Evolutionary conservation across 2,329 filamentous ascomycete species (phyloP), one percentile per base, ranked within the genome.

Genomic region (Periconia macrospinosa): DNA sequence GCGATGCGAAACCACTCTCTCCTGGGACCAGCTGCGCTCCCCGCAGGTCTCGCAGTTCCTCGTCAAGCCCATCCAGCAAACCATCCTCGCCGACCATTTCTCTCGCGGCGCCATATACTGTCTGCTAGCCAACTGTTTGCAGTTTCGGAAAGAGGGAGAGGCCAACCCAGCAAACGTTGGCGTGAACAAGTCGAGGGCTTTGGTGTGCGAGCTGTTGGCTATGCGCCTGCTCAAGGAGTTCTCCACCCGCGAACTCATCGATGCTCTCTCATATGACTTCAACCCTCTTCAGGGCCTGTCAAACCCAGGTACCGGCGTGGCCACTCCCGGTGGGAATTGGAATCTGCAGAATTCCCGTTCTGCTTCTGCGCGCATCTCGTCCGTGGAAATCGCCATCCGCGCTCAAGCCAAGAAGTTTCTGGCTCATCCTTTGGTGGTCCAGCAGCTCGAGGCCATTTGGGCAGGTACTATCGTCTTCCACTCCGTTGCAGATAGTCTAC

Each of bases 401-500:
- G 91, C 92, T 18, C 92, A 92, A 58, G 90, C 93, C 19, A 97
- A 97, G 76, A 88, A 91, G 62, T 96, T 97, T 63, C 80, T 97
- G 6, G 89, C 93, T 9, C 92, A 97, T 68, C 92, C 93, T 0
- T 80, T 97, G 3, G 92, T 97, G 0, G 89, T 97, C 9, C 91
- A 95, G 72, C 92, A 97, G 69, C 81, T 97, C n/a, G 92, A 97
- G 73, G 92, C 92, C 43, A 96, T 97, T 57, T 97, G 93, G 93
- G 93, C 91, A 18, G 93, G 93, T 27, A 93, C 90, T 17, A 94
- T 97, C 60, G 92, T 94, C 61, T 97, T 97, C 68, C 92, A 96
- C 74, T 94, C 91, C 1, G 86, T 88, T 13, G 91, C 91, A 6
- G 92, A 97, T 71, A 89, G 84, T 59, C 78, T 97, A 20, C 93